Conservation (phyloP, 202 grass and related monocot species). For the Hordeum pubiflorum region DNA sequence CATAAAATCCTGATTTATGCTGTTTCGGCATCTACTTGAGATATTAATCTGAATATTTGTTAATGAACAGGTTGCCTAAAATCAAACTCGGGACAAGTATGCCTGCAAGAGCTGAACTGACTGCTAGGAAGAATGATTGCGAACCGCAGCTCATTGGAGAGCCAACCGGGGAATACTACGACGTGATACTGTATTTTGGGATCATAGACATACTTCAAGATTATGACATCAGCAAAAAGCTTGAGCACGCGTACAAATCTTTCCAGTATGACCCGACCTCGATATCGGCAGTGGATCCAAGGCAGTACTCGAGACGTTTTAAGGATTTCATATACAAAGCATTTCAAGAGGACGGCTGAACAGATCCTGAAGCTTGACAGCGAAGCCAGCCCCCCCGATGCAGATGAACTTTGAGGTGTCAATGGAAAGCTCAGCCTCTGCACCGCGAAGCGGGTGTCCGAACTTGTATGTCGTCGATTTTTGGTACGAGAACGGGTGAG, state of each 20-base stretch:
- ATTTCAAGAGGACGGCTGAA: slow-evolving; percentile 66
- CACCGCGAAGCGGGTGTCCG: neutral
- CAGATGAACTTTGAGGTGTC: slow-evolving; percentile 18
- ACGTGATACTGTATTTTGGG: slow-evolving; percentile 75
- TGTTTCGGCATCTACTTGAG: neutral
- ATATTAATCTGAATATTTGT: slow-evolving; percentile 5
- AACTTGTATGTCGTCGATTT: neutral
- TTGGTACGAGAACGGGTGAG: neutral
- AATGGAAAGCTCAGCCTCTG: slow-evolving; percentile 2
- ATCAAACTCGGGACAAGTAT: slow-evolving; percentile 60
- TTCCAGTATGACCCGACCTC: slow-evolving; percentile 74
- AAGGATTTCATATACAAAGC: slow-evolving; percentile 88
- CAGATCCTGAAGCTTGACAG: neutral
- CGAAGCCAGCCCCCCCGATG: neutral
- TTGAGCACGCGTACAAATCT: slow-evolving; percentile 94
- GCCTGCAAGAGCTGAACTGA: slow-evolving; percentile 63
- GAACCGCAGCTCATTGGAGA: slow-evolving; percentile 60
- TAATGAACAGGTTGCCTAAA: slow-evolving; percentile 41
- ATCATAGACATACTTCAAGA: slow-evolving; percentile 99
- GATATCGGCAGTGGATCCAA: slow-evolving; percentile 90
- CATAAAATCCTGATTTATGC: neutral
- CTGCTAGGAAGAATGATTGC: slow-evolving; percentile 32
- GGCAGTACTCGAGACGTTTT: slow-evolving; percentile 75
- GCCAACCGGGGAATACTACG: slow-evolving; percentile 56
- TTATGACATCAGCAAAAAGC: slow-evolving; percentile 97